Base-by-base conservation (phyloP, 2,329 filamentous ascomycete species). In the Alternaria ventricosa region DNA sequence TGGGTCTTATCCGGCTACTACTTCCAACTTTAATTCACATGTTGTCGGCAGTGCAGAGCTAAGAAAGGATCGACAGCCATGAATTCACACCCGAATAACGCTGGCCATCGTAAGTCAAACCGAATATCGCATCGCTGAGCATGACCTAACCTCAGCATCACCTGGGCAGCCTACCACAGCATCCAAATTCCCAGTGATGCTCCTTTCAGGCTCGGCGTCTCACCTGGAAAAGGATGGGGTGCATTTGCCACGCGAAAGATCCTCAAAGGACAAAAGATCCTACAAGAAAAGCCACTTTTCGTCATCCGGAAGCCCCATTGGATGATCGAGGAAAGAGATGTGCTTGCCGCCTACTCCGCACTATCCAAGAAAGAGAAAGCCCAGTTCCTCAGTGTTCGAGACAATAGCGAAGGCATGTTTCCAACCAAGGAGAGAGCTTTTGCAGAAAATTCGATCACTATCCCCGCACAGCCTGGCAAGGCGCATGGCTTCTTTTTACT, bases 241-340 rank as follows among this genome's bases (percentile, higher is more conserved):
- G 53, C 49, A 18, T 66, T 64, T 27, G 56, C 64, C 23, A 66
- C 61, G 15, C 51, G 46, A 47, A 43, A 56, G 2, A 61, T 66
- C 22, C 5, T 50, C 13, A 25, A 41, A 49, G 53, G 57, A 45
- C 44, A 55, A 13, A 15, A 18, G 18, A 63, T 65, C 10, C 47
- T 65, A 15, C 47, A 28, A 41, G 60, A 65, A 41, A 55, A 33
- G 41, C 60, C 63, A 15, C 46, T 65, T 45, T 65, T 65, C 63
- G 20, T 55, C 28, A 56, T 65, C 55, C 60, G 8, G 20, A 63
- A 61, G 41, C 49, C 47, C 20, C 54, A 61, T n/a, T 9, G 53
- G 23, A 30, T 45, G 45, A 60, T 65, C 12, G 55, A 51, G 15
- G 60, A 65, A 55, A 13, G 20, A 23, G 55, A 62, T 25, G n/a